Evolutionary conservation across 768 basidiomycete species (phyloP).

Genomic region (Dictyophora rubrovolvata): DNA sequence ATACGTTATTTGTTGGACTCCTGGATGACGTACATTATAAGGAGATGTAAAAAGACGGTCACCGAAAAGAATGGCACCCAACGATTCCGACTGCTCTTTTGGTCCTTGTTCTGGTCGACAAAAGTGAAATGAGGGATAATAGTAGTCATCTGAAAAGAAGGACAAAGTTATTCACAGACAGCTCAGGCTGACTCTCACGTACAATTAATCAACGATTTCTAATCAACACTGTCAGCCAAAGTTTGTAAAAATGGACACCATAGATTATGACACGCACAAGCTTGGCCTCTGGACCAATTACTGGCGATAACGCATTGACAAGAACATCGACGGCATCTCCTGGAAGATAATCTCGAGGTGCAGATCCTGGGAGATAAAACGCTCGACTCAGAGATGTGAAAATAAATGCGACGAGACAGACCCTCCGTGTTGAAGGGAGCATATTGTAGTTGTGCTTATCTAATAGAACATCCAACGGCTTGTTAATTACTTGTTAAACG

Average conservation of each 20-base stretch:
- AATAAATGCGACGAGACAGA: background rate
- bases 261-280: conserved; percentile 39
- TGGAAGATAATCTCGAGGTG: conserved; percentile 68
- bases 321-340: conserved; percentile 71
- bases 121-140: conserved; percentile 77
- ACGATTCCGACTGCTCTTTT: conserved; percentile 66
- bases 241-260: background rate
- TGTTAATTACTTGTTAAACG: too few relatives aligned
- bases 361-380: conserved; percentile 86
- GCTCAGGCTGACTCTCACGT: background rate
- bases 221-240: conserved; percentile 6
- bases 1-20: background rate
- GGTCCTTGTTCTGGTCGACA: conserved; percentile 72
- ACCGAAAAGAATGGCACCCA: conserved; percentile 93
- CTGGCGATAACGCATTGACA: conserved; percentile 86
- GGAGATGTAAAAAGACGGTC: conserved; percentile 90
- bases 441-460: background rate
- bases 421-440: background rate
- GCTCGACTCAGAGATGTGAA: conserved; percentile 27
- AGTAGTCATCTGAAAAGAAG: conserved; percentile 71
- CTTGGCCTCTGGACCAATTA: conserved; percentile 63
- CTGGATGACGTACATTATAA: conserved; percentile 53
- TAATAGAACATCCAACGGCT: background rate
- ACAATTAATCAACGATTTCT: conserved; percentile 94
- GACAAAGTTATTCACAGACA: conserved; percentile 12